A percentile compares a stretch with the other conserved stretches of the same genome.
Evolutionary conservation across 208 protist genomes (phyloP).

Genomic region (Vickermania spadyakhi): DNA sequence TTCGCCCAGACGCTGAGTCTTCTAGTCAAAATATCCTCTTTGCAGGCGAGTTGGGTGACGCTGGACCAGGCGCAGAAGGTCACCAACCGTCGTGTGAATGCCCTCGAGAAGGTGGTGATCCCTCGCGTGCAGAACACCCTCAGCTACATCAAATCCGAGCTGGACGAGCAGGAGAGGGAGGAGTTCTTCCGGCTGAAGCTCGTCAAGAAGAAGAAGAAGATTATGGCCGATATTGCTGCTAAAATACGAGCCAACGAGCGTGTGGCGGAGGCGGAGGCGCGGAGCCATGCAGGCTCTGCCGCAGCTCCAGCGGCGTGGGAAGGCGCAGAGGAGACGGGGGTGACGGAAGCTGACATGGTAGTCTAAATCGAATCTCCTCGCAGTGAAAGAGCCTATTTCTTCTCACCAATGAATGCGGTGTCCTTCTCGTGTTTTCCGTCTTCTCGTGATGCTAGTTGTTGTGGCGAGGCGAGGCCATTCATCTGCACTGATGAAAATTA

Average conservation of each 20-base stretch:
- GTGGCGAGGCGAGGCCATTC: no score
- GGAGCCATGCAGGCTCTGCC: neutral
- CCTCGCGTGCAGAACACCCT: constrained; percentile 97
- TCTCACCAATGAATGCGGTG: no score
- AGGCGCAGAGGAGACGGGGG: constrained; percentile 19
- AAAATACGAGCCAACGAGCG: constrained; percentile 19
- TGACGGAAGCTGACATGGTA: constrained; percentile 65
- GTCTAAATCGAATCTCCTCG: constrained; percentile 33
- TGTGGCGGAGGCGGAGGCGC: constrained; percentile 15
- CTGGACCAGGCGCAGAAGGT: constrained; percentile 98
- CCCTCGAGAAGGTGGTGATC: constrained; percentile 99
- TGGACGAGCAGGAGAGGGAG: constrained; percentile 99
- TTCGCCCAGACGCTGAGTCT: constrained; percentile 90
- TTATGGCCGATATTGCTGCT: constrained; percentile 27
- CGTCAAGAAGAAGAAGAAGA: constrained; percentile 96
- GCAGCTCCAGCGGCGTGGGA: constrained; percentile 15
- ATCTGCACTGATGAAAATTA: no score
- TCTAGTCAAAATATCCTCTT: constrained; percentile 95
- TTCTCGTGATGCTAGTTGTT: no score
- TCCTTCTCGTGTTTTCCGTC: no score
- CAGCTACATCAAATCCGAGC: constrained; percentile 96
- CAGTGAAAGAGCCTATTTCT: no score
- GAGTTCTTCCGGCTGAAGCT: constrained; percentile 99
- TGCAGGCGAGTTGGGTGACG: constrained; percentile 96
- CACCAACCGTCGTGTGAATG: constrained; percentile 99